These are phyloP conservation scores for Globisporangium parvum DNA, from an alignment of 352 stramenopile species.

Conservation along the genomic window DNA sequence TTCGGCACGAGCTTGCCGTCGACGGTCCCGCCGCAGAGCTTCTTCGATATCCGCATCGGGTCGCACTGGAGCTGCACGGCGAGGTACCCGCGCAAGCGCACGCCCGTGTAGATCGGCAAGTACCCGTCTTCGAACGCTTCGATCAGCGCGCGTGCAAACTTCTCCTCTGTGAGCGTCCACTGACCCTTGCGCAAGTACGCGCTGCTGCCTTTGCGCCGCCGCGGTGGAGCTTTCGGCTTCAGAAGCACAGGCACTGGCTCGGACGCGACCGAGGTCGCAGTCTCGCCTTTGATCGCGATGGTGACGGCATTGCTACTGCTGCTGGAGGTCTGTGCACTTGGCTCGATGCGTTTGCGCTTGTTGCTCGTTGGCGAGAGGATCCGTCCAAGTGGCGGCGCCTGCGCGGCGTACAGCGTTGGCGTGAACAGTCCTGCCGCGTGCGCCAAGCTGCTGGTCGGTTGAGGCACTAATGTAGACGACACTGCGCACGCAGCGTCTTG, in stretches of 20 bases:
- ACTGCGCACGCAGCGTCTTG: neutral
- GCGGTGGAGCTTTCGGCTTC: constrained; percentile 2
- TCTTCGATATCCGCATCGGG: constrained; percentile 80
- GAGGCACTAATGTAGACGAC: too few species aligned
- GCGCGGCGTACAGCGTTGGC: constrained; percentile 3
- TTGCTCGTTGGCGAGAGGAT: constrained; percentile 9
- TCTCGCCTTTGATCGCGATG: too few species aligned
- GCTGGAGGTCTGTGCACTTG: neutral
- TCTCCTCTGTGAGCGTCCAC: constrained; percentile 67
- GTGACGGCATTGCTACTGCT: neutral
- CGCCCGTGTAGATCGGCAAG: constrained; percentile 66
- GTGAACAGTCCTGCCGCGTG: constrained; percentile 4
- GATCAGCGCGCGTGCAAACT: constrained; percentile 49
- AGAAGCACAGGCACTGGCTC: neutral
- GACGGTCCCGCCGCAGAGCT: constrained; percentile 63
- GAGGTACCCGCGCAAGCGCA: constrained; percentile 66
- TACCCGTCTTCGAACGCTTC: constrained; percentile 71
- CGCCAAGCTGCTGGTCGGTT: neutral
- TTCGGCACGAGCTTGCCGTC: constrained; percentile 65
- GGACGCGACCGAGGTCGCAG: too few species aligned
- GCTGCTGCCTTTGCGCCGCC: constrained; percentile 49
- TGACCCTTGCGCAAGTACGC: constrained; percentile 70
- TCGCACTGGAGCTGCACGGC: constrained; percentile 74
- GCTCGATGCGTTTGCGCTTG: constrained; percentile 12
- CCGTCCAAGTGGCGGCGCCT: neutral